These are phyloP conservation scores for Boletus vermiculosoides DNA, from an alignment of 768 basidiomycete species.

Conservation along the genomic window DNA sequence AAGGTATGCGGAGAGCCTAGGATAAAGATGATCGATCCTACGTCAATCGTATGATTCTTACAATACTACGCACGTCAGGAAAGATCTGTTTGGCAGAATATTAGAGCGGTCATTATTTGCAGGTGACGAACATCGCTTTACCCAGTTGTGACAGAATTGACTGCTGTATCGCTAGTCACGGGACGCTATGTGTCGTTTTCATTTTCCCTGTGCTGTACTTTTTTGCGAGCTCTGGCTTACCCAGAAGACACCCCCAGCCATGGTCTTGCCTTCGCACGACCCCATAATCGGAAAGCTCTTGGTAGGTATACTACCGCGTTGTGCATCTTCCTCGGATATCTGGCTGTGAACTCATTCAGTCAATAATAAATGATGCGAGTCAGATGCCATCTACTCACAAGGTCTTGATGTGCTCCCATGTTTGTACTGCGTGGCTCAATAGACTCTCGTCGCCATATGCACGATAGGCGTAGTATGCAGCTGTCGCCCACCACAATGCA, in stretches of 20 bases:
- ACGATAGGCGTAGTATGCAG: conserved; percentile 49
- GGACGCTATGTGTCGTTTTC: conserved; percentile 37
- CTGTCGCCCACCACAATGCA: conserved; percentile 51
- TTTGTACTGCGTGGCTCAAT: conserved; percentile 43
- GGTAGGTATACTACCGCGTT: conserved; percentile 36
- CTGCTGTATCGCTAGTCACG: conserved; percentile 38
- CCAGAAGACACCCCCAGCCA: conserved; percentile 59
- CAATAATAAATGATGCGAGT: background rate
- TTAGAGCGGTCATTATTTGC: background rate
- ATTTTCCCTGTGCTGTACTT: background rate
- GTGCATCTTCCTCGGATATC: conserved; percentile 41
- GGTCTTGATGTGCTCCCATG: conserved; percentile 48
- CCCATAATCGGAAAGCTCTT: conserved; percentile 42
- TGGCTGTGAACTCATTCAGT: conserved; percentile 5
- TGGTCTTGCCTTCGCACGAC: conserved; percentile 47
- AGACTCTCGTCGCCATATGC: conserved; percentile 46
- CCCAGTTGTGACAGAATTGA: conserved; percentile 55
- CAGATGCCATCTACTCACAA: conserved; percentile 36
- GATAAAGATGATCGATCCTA: background rate
- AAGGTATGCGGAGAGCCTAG: conserved; percentile 49
- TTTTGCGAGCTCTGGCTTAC: conserved; percentile 24
- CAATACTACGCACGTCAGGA: conserved; percentile 37
- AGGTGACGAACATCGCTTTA: conserved; percentile 14
- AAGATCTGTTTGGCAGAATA: conserved; percentile 30
- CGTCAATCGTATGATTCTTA: background rate